These are phyloP conservation scores for Gentiana straminea DNA, from an alignment of 257 asterid species.

Conservation along the genomic window DNA sequence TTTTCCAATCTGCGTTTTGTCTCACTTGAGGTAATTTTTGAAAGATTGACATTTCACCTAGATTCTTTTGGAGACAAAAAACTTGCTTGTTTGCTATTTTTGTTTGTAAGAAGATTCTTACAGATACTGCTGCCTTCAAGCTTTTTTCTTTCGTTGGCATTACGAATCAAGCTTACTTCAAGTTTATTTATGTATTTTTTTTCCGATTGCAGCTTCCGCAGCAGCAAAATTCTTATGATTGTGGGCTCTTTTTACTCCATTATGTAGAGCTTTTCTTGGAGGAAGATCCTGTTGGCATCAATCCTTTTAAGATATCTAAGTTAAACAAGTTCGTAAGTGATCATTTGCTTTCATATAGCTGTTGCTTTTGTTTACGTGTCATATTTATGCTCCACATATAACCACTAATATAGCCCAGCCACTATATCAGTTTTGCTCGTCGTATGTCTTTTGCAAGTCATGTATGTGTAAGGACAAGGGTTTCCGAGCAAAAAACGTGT, in stretches of 20 bases:
- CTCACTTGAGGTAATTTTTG: slow-evolving; percentile 62
- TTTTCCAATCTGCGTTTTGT: slow-evolving; percentile 65
- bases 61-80: no score
- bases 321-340: slow-evolving; percentile 63
- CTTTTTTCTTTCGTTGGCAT: not conserved
- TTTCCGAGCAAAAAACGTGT: no score
- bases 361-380: slow-evolving; percentile 6
- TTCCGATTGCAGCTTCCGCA: slow-evolving; percentile 67
- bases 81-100: no score
- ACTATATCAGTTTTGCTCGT: not conserved
- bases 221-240: slow-evolving; percentile 79
- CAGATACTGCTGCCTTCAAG: no score
- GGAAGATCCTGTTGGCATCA: slow-evolving; percentile 58
- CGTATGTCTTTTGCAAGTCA: no score
- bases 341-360: not conserved
- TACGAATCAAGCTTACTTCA: not conserved
- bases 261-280: slow-evolving; percentile 82
- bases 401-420: not conserved
- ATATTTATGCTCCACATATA: not conserved
- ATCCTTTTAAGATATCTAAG: slow-evolving; percentile 52
- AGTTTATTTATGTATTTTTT: slow-evolving; percentile 11
- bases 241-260: slow-evolving; percentile 96
- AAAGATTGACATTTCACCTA: no score
- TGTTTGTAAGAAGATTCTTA: no score
- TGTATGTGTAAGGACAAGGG: no score